Conservation (phyloP, 139 green algal species). For the Eudorina sp. region DNA sequence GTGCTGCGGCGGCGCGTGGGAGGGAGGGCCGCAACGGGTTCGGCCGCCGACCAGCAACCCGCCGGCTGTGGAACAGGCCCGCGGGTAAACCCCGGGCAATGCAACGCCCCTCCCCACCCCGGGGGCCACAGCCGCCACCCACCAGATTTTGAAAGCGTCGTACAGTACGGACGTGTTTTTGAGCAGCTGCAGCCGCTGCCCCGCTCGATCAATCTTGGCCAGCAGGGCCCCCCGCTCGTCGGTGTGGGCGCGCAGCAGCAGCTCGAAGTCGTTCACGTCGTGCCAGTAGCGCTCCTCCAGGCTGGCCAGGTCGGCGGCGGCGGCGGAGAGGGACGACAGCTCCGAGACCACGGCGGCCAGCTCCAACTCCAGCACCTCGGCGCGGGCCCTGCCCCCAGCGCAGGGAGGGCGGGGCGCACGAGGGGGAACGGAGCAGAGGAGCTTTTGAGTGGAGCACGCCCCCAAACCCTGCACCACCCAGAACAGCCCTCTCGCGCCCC, state of each 20-base stretch:
- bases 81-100: no score
- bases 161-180: constrained; percentile 87
- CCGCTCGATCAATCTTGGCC: constrained; percentile 63
- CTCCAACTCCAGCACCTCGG: constrained; percentile 60
- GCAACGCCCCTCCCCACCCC: no score
- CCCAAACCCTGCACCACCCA: no score
- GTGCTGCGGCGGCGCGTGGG: no score
- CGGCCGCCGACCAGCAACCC: no score
- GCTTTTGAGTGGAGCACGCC: no score
- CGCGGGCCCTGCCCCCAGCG: constrained; percentile 24
- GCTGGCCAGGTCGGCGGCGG: constrained; percentile 64
- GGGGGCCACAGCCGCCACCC: background rate
- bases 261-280: constrained; percentile 86
- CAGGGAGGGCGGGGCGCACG: no score
- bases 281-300: constrained; percentile 90
- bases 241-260: constrained; percentile 74
- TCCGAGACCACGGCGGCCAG: constrained; percentile 65
- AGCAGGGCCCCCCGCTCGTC: constrained; percentile 86
- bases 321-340: constrained; percentile 57
- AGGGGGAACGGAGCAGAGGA: no score
- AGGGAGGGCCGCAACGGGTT: no score
- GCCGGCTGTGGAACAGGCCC: no score
- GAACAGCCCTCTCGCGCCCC: no score
- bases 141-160: constrained; percentile 90
- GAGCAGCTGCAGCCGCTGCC: constrained; percentile 79